Evolutionary conservation across 352 stramenopile genomes (phyloP), one percentile per base, ranked within the genome.

Genomic region (Nothophytophthora sp.): DNA sequence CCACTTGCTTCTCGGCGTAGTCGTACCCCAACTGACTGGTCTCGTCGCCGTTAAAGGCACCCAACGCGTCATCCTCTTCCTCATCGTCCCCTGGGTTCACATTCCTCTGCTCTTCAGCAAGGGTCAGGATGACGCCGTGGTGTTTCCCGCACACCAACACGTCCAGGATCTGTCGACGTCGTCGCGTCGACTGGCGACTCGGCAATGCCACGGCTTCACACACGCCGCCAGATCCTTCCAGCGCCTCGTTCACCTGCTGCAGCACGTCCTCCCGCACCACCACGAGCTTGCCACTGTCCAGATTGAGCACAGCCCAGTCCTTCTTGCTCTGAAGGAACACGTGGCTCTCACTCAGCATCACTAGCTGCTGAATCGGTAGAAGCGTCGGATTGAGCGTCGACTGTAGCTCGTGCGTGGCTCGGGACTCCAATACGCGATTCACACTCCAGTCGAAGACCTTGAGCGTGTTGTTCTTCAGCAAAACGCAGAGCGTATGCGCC

Each of bases 391-490:
- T 22, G 22, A 58, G 48, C 39, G 75, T 20, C 18, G 51, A 41
- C 42, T 57, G 39, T n/a, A 93, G 42, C 8, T 92, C 79, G 45
- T 90, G 78, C 52, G 84, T 67, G 8, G 61, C 60, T 7, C 83
- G 79, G 8, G 76, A 36, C 33, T 85, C 67, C 22, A 92, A 62
- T 22, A 64, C 43, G 16, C 66, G 50, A 40, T 76, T 81, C 22
- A 69, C 65, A 1, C 71, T 92, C 81, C 83, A 92, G 66, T 94
- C 81, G 48, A 77, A 90, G 24, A 91, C 70, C 35, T 77, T 76
- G 11, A 94, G 50, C n/a, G 46, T 64, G 32, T 81, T 70, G 40
- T 69, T 73, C 67, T 94, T 91, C 13, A 81, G 68, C 20, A 90
- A 33, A 15, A 68, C 64, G 45, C 56, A 70, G 4, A 92, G 40